Evolutionary conservation across 2,329 filamentous ascomycete genomes (phyloP).

Genomic region (Thielaviopsis populi): DNA sequence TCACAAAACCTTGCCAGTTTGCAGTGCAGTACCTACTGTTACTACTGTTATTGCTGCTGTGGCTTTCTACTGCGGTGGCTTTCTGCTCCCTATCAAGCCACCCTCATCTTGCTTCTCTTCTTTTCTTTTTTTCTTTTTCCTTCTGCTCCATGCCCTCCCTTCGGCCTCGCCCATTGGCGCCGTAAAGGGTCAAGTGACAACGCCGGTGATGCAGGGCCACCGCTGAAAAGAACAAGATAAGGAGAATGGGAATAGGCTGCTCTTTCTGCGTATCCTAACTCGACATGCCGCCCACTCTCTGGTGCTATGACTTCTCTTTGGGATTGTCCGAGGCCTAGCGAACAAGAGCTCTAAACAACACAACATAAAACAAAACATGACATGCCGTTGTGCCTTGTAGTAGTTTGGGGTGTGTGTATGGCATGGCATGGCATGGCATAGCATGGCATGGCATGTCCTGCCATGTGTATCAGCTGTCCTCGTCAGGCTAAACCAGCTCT

Average conservation of each 20-base stretch:
- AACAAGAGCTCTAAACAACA: neutral
- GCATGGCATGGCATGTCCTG: neutral
- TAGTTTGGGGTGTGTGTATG: neutral
- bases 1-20: neutral
- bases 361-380: neutral
- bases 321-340: neutral
- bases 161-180: neutral
- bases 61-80: neutral
- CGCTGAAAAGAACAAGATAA: neutral
- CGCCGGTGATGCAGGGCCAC: neutral
- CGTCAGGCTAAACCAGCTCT: neutral
- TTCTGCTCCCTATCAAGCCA: neutral
- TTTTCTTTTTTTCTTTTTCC: neutral
- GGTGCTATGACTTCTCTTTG: neutral
- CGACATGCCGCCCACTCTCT: no score
- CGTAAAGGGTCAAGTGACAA: neutral
- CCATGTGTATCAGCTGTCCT: neutral
- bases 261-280: no score
- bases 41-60: neutral
- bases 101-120: neutral
- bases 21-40: no score
- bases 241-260: no score
- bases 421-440: neutral
- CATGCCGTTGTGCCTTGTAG: neutral
- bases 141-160: neutral